Base-by-base conservation (phyloP, 306 rosid species). In the Vicia villosa region DNA sequence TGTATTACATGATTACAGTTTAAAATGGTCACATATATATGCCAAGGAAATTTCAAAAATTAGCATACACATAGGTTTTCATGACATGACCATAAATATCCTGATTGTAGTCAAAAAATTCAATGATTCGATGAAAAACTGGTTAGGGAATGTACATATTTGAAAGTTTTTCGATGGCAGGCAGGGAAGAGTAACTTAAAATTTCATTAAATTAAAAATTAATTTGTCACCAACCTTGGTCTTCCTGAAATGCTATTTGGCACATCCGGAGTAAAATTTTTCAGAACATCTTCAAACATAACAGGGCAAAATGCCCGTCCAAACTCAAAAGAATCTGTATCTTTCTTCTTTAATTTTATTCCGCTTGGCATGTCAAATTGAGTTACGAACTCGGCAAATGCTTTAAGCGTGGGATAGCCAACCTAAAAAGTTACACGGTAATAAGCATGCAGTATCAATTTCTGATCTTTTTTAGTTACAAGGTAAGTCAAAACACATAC, bases 271-370 rank as follows among this genome's bases (percentile, higher is more conserved):
- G 92, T 81, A 79, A 94, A 91, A 5, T 41, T 79, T 71, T 87
- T 86, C 13, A 94, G 80, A 82, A 91, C 84, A 5, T 47, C 82
- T 79, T 89, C 96, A 73, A 94, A 94, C 96, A 94, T 91, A 71
- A 73, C 72, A 63, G 99, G 97, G 79, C 72, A 77, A 72, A 90
- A 87, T 68, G 98, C 87, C 75, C 79, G 83, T 46, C 97, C 98
- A 64, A 75, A 78, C 66, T 85, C 98, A 24, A 81, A 63, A 67
- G 73, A 30, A 66, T 60, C 68, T 3, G 68, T 19, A 80, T 91
- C 96, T 81, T 65, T 82, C 74, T 40, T 84, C 66, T 66, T 82
- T 56, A 75, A 42, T 66, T 74, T 81, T 34, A 88, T 22, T 69
- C 81, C 37, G 40, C 60, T 76, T 40, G 92, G 89, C 89, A 77